Evolutionary conservation across 2,329 filamentous ascomycete species (phyloP).

Genomic region (Neofusicoccum kwambonambiense): DNA sequence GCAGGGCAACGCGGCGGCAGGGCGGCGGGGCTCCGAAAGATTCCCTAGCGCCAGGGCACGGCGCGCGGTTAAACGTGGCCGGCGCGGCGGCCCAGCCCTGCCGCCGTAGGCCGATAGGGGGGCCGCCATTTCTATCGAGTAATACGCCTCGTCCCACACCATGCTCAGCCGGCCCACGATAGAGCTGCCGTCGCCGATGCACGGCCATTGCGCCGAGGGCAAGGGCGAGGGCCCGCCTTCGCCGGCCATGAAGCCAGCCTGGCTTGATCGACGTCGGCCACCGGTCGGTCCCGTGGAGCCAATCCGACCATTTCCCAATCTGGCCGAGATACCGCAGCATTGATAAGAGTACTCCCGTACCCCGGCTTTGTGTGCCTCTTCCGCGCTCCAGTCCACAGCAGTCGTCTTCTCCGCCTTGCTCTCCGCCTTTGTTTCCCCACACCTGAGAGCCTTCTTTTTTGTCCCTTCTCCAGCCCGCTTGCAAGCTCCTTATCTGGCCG

Average conservation of each 20-base stretch:
- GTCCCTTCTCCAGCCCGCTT: background rate
- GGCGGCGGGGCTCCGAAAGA: background rate
- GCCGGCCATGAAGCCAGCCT: background rate
- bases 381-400: background rate
- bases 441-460: constrained; percentile 29
- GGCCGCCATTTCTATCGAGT: constrained; percentile 16
- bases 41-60: background rate
- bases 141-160: constrained; percentile 12
- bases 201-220: background rate
- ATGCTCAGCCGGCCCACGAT: constrained; percentile 1
- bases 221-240: background rate
- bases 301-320: constrained; percentile 12
- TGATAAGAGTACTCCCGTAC: constrained; percentile 14
- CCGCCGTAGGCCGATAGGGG: constrained; percentile 8
- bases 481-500: constrained; percentile 2
- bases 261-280: background rate
- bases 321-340: constrained; percentile 14
- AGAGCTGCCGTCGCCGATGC: background rate
- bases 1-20: no score
- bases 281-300: constrained; percentile 13
- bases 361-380: constrained; percentile 10
- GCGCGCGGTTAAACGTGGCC: background rate
- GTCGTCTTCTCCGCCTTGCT: background rate
- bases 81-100: background rate
- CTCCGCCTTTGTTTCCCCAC: constrained; percentile 12